phyloP scores from a whole-genome alignment of 1,284 basidiomycete species.

The Neotropicomus parvogracilis region DNA sequence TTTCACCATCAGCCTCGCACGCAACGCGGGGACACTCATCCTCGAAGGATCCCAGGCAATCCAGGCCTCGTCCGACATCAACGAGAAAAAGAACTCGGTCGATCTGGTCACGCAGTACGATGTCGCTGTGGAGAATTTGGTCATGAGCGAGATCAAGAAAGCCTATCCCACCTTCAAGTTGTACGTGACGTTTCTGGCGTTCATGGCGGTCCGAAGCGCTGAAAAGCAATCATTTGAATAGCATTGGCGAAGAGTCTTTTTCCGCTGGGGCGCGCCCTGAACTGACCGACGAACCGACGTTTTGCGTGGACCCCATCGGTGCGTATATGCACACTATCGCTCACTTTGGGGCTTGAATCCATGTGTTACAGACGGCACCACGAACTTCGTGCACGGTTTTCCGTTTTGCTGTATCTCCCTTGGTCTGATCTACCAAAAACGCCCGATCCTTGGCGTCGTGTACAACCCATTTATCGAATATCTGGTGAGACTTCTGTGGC shows the following conservation, averaged over 20 bases:
- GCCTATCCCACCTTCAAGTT: constrained; percentile 81
- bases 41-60: constrained; percentile 73
- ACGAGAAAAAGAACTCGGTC: constrained; percentile 88
- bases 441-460: constrained; percentile 84
- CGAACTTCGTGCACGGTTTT: constrained; percentile 92
- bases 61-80: constrained; percentile 53
- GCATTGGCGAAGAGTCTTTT: constrained; percentile 90
- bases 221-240: constrained; percentile 30
- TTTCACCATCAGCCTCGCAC: constrained; percentile 74
- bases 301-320: constrained; percentile 87
- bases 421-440: constrained; percentile 79
- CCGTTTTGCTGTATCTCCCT: constrained; percentile 90
- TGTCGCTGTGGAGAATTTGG: constrained; percentile 86
- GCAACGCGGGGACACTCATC: constrained; percentile 66
- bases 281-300: constrained; percentile 85
- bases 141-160: constrained; percentile 64
- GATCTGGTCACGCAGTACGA: constrained; percentile 98
- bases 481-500: constrained; percentile 43
- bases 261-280: constrained; percentile 67
- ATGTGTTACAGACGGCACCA: constrained; percentile 73
- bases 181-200: constrained; percentile 45
- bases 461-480: constrained; percentile 91
- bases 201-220: neutral
- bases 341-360: neutral
- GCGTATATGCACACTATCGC: constrained; percentile 21